Percentiles rank a stretch among this genome's conserved stretches.
These are phyloP conservation scores for Umbelopsis sp. DNA, from an alignment of 192 early-diverging fungal species.

Conservation along the genomic window DNA sequence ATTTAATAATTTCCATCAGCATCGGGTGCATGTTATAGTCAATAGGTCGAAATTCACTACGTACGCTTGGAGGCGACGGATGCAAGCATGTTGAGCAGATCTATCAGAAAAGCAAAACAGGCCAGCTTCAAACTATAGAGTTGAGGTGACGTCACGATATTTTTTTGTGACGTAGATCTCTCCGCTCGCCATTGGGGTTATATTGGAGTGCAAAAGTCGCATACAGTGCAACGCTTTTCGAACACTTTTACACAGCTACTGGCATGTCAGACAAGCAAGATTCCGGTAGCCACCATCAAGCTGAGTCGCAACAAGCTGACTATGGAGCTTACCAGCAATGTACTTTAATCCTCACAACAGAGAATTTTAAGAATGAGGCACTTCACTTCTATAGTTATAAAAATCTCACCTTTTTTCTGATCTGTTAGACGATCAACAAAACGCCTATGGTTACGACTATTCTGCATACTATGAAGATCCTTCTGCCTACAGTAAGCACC, in stretches of 20 bases:
- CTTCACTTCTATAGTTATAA: too few relatives aligned
- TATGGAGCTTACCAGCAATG: conserved; percentile 10
- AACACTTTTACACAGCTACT: background rate
- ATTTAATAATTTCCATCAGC: background rate
- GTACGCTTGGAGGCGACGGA: conserved; percentile 17
- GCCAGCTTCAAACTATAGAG: background rate
- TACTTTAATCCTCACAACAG: conserved; percentile 8
- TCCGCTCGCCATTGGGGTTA: too few relatives aligned
- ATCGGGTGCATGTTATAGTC: background rate
- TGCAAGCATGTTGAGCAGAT: conserved; percentile 20
- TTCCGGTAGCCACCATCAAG: background rate
- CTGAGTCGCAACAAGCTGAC: background rate
- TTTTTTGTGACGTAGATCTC: background rate
- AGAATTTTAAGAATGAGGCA: background rate
- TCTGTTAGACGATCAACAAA: conserved; percentile 9
- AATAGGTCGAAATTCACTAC: background rate
- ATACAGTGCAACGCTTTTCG: background rate
- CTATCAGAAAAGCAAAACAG: conserved; percentile 14
- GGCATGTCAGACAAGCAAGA: background rate
- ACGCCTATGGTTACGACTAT: conserved; percentile 16
- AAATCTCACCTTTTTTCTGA: background rate
- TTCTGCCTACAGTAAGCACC: conserved; percentile 5
- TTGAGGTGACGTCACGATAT: background rate
- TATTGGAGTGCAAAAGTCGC: too few relatives aligned
- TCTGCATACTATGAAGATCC: conserved; percentile 11